phyloP scores from a whole-genome alignment of 2,329 filamentous ascomycete genomes.

The Colletotrichum sp. region DNA sequence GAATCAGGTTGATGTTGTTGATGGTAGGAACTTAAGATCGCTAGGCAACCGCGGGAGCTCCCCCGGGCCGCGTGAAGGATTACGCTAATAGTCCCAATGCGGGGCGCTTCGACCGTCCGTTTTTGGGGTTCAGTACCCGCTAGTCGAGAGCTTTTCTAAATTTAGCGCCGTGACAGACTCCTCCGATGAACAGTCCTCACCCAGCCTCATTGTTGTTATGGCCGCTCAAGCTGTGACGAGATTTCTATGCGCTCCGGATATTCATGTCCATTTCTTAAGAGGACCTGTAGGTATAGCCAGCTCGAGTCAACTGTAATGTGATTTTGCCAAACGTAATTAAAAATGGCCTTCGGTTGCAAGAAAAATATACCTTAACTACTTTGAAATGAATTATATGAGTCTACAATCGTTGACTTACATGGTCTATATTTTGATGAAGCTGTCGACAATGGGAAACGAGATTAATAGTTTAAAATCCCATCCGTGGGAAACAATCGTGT shows the following conservation, averaged over 20 bases:
- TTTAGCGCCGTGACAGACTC: background rate
- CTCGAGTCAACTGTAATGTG: background rate
- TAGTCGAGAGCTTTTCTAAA: background rate
- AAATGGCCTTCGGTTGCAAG: background rate
- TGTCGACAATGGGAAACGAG: no score
- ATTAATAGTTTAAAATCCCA: background rate
- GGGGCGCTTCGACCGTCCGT: background rate
- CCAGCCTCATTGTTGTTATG: accelerated
- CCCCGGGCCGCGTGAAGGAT: background rate
- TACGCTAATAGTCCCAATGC: background rate
- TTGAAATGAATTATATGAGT: background rate
- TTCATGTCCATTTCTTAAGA: background rate
- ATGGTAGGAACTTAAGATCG: background rate
- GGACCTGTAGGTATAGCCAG: background rate
- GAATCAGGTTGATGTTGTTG: background rate
- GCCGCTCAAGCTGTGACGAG: background rate
- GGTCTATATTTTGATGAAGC: no score
- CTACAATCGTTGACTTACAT: background rate
- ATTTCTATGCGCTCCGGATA: accelerated
- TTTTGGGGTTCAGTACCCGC: background rate
- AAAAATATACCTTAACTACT: accelerated
- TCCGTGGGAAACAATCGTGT: background rate
- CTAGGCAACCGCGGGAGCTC: background rate
- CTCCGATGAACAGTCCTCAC: background rate
- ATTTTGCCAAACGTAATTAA: background rate